Evolutionary conservation across 73 alveolate species (phyloP).

Genomic region (Paramecium primaurelia): DNA sequence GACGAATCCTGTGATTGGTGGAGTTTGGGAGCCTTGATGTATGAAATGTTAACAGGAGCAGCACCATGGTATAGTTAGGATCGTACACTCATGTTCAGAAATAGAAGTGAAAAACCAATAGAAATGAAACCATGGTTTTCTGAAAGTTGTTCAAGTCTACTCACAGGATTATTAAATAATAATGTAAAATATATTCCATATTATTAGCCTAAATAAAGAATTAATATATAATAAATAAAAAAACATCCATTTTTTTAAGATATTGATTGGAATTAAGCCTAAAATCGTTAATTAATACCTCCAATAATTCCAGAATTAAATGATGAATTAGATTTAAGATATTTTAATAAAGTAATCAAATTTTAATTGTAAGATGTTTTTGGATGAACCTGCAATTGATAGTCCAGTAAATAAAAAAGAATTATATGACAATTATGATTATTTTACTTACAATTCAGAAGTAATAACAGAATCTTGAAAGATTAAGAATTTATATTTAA

Average conservation of each 20-base stretch:
- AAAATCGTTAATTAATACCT: background rate
- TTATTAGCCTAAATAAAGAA: slow-evolving; percentile 21
- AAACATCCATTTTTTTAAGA: background rate
- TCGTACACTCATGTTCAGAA: slow-evolving; percentile 26
- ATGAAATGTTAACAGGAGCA: slow-evolving; percentile 58
- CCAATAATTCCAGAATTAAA: slow-evolving; percentile 11
- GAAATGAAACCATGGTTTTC: slow-evolving; percentile 45
- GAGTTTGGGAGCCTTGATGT: slow-evolving; percentile 54
- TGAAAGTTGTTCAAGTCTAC: background rate
- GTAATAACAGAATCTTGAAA: background rate
- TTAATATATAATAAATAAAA: background rate
- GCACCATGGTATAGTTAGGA: slow-evolving; percentile 49
- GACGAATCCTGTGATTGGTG: slow-evolving; percentile 55
- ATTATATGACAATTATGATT: background rate
- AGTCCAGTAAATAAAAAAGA: slow-evolving; percentile 5
- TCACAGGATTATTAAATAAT: background rate
- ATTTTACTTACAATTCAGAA: background rate
- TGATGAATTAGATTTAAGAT: slow-evolving; percentile 13
- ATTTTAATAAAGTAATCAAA: slow-evolving; percentile 4
- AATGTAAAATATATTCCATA: background rate
- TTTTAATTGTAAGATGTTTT: background rate
- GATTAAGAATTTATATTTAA: background rate
- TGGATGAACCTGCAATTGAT: slow-evolving; percentile 15
- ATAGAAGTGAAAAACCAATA: background rate
- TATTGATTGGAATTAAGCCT: background rate